phyloP scores from a whole-genome alignment of 306 rosid species.

The Vigna mungo region DNA sequence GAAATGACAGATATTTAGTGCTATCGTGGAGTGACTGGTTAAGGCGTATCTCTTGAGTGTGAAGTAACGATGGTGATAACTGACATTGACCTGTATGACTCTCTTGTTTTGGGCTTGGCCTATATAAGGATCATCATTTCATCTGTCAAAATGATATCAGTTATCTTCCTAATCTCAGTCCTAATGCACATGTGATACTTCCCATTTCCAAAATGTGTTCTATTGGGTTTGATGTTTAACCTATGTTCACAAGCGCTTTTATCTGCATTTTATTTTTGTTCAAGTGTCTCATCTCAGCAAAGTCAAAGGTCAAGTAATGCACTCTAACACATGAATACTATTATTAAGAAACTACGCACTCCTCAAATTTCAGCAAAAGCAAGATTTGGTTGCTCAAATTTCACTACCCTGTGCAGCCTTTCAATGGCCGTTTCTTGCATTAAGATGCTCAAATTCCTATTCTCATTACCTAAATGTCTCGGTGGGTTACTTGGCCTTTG shows the following conservation, averaged over 20 bases:
- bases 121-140: slow-evolving; percentile 14
- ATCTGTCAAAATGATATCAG: slow-evolving; percentile 11
- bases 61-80: slow-evolving; percentile 13
- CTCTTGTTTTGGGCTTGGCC: slow-evolving; percentile 31
- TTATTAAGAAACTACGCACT: neutral
- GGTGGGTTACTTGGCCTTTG: neutral
- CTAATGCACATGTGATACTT: slow-evolving; percentile 5
- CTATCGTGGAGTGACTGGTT: slow-evolving; percentile 6
- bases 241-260: slow-evolving; percentile 1
- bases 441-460: slow-evolving; percentile 11
- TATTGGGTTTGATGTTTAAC: neutral
- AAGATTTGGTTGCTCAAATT: slow-evolving; percentile 2
- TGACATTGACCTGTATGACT: slow-evolving; percentile 6
- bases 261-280: neutral
- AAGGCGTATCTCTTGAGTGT: slow-evolving; percentile 5
- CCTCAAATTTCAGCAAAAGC: neutral
- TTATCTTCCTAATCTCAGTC: slow-evolving; percentile 2
- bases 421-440: neutral
- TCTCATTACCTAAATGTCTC: slow-evolving; percentile 3
- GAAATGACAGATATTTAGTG: slow-evolving; percentile 25
- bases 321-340: neutral
- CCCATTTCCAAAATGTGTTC: neutral
- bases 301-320: slow-evolving; percentile 10
- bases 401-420: neutral
- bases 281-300: neutral